Percentiles rank a stretch among this genome's conserved stretches.
phyloP scores from a whole-genome alignment of 192 early-diverging fungal species.

The Umbelopsis sp. region DNA sequence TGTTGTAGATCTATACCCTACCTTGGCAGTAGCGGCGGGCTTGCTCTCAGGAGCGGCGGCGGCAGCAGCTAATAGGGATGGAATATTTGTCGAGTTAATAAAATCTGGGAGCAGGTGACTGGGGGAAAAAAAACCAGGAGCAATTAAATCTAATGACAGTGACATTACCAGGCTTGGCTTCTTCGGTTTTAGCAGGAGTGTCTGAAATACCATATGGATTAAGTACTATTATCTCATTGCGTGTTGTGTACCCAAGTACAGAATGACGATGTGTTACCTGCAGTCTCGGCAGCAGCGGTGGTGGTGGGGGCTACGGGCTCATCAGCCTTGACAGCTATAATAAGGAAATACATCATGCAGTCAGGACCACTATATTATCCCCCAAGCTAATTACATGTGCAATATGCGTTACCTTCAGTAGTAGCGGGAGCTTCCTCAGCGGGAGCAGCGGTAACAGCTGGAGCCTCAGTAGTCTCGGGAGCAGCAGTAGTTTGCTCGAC shows the following conservation, averaged over 20 bases:
- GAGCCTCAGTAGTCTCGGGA: neutral
- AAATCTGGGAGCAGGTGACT: neutral
- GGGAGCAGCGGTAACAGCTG: neutral
- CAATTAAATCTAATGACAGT: too few relatives aligned
- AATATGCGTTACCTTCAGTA: neutral
- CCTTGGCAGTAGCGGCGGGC: constrained; percentile 18
- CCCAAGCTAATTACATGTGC: too few relatives aligned
- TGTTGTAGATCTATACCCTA: neutral
- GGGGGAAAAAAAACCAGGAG: too few relatives aligned
- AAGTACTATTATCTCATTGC: neutral
- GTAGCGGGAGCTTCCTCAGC: constrained; percentile 12
- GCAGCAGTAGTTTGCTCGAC: constrained; percentile 1
- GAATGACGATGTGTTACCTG: constrained; percentile 13
- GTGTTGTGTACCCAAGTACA: neutral
- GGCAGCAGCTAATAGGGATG: neutral
- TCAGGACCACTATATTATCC: neutral
- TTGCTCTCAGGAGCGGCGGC: constrained; percentile 4
- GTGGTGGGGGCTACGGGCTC: neutral
- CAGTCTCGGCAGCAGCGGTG: neutral
- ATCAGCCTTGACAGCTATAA: constrained; percentile 14
- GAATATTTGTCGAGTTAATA: neutral
- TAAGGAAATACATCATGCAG: neutral
- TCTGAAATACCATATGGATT: too few relatives aligned
- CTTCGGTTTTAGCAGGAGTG: neutral
- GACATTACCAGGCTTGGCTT: constrained; percentile 13